Base-by-base conservation (phyloP, 75 land plant genomes). In the Sequoiadendron giganteum region DNA sequence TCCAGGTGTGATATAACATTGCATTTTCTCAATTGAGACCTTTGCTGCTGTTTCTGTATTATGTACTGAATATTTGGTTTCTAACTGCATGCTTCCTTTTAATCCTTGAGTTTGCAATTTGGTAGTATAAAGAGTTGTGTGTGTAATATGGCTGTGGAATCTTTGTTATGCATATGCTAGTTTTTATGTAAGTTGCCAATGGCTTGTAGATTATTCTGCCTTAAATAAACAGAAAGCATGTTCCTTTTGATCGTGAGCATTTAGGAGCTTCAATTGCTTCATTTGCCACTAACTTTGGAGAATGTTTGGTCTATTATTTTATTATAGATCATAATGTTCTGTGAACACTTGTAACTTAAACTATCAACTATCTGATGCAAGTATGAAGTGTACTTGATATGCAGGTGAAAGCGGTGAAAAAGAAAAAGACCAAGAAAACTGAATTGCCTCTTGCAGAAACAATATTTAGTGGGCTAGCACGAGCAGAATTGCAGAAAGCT, bases 401-500 rank as follows among this genome's bases (percentile, higher is more conserved):
- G 86, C 89, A 91, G 92, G 76, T 19, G 78, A 91, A 92, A 84
- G 47, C 72, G 18, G 87, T 84, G 56, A 93, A 90, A 56, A 98
- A 95, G 95, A 97, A 95, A 83, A 98, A 97, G 90, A 92, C 91
- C 10, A 96, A 95, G 92, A 94, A 93, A 86, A 91, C 88, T 7
- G 94, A 95, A 52, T 90, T 96, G n/a, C 94, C 95, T 10, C 91
- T 95, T 55, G 49, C 80, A 5, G 99, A 95, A 88, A 48, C 84
- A n/a, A 78, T 97, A 0, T 85, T 88, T 91, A 96, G 99, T 19
- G 97, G 88, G 10, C 58, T 98, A 89, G 43, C 75, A 3, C 77
- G 83, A 32, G 89, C 86, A 15, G 99, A 96, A 42, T 73, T 98
- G 88, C 93, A 93, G 85, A 94, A 97, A 87, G 97, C 98, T 2